These are phyloP conservation scores for Mesembryanthemum crystallinum DNA, from an alignment of 148 eudicot genomes.

Conservation along the genomic window DNA sequence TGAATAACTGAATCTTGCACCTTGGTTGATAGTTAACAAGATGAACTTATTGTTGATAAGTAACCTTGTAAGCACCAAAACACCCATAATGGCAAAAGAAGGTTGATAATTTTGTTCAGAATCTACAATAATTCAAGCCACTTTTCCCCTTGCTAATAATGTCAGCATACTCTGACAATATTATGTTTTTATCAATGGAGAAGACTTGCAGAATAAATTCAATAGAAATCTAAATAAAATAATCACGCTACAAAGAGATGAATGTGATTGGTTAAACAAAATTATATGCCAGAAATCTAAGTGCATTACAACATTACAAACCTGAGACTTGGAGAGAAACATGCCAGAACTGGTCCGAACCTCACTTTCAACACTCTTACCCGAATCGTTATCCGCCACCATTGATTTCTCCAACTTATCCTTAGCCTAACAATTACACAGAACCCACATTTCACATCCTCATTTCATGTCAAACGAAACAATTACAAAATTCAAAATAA, in stretches of 20 bases:
- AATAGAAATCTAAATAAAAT: neutral
- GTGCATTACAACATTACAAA: constrained; percentile 24
- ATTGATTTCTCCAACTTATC: constrained; percentile 75
- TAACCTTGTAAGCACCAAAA: neutral
- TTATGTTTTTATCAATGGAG: neutral
- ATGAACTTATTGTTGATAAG: neutral
- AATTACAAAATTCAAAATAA: neutral
- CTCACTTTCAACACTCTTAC: constrained; percentile 63
- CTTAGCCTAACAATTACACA: constrained; percentile 52
- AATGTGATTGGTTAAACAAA: neutral
- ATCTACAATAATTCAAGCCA: neutral
- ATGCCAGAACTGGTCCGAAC: constrained; percentile 85
- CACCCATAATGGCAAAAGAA: neutral
- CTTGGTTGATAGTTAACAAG: neutral
- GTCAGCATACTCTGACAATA: neutral
- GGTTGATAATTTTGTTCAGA: neutral
- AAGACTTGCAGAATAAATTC: neutral
- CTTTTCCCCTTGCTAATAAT: neutral
- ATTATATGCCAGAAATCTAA: neutral
- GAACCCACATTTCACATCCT: neutral
- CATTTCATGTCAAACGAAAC: neutral
- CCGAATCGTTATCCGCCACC: constrained; percentile 87
- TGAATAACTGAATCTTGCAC: neutral
- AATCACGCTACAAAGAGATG: neutral
- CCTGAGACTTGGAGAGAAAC: constrained; percentile 75